Conservation (phyloP, 2,329 filamentous ascomycete species). For the Colletotrichum brevisporum region DNA sequence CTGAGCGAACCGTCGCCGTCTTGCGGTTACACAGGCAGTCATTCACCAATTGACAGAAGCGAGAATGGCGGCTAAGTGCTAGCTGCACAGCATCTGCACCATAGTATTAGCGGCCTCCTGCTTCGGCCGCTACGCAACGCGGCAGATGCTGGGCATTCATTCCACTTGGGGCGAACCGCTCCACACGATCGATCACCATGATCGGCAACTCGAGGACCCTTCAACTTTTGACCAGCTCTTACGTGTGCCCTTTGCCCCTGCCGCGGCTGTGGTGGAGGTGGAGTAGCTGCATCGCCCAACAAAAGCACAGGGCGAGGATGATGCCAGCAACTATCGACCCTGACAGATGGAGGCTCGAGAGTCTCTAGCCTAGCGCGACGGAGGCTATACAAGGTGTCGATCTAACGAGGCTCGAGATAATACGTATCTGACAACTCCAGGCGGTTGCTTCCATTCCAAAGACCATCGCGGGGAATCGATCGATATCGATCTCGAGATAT, state of each 20-base stretch:
- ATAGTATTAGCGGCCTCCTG: conserved; percentile 5
- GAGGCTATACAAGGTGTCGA: conserved; percentile 12
- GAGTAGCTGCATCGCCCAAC: conserved; percentile 6
- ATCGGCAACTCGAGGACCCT: neutral
- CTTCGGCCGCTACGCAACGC: conserved; percentile 8
- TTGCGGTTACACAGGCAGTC: neutral
- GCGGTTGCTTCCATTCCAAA: too few relatives aligned
- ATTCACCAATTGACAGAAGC: neutral
- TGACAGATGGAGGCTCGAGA: conserved; percentile 12
- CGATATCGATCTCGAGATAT: conserved; percentile 18
- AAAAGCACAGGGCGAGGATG: conserved; percentile 11
- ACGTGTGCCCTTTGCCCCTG: conserved; percentile 8
- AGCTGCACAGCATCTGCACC: conserved; percentile 30
- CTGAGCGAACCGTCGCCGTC: neutral
- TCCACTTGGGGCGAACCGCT: conserved; percentile 2
- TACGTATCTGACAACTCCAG: neutral
- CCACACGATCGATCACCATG: neutral
- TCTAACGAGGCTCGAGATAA: neutral
- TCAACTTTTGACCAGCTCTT: conserved; percentile 3
- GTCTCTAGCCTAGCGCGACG: neutral
- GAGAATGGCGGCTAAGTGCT: conserved; percentile 10
- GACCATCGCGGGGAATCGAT: conserved; percentile 7
- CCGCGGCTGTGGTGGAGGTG: conserved; percentile 19
- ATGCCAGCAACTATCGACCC: conserved; percentile 14
- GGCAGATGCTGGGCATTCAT: conserved; percentile 1